Base-by-base conservation (phyloP, 2,329 filamentous ascomycete species). In the Paecilomyces niveus region DNA sequence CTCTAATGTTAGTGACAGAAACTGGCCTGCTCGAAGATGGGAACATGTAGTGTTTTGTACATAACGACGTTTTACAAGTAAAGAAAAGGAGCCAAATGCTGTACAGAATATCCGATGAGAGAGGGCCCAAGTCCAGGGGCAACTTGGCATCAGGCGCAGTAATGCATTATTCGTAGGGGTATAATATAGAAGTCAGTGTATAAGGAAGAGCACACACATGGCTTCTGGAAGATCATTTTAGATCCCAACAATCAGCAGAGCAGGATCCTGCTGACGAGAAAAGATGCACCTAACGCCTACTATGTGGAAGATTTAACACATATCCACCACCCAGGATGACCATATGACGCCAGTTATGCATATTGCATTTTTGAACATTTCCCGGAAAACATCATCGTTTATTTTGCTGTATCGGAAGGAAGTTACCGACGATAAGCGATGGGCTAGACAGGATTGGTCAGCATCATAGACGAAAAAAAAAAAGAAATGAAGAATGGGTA, bases 361-460 rank as follows among this genome's bases (percentile, higher is more conserved):
- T 26, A 15, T 22, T 11, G 15, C 21, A 8, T 13, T 52, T 52
- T 52, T 10, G 21, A n/a, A 24, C 13, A 29, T 58, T 63, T 62
- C 58, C 21, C 32, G 51, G 31, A 24, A 53, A 61, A 49, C 9
- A 69, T 61, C 63, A 75, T 66, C 76, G 75, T 62, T 77, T 75
- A 56, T 76, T 74, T 58, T 87, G 85, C 68, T 92, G 86, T 70
- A 96, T 92, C 2, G 94, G 94, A 62, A 99, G 76, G 73, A 99
- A 99, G 71, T 99, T 99, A 54, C 94, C 94, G 54, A 99, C 89
- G 69, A 99, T 99, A 63, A 99, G 80, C 55, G 90, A 92, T 55
- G 94, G 94, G 70, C 94, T 96, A 65, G 24, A 65, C 22, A 35
- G 54, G 45, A 57, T 57, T 11, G 10, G 59, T 80, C 63, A 81